phyloP scores from a whole-genome alignment of 768 basidiomycete genomes.

The Lactifluus piperatus region DNA sequence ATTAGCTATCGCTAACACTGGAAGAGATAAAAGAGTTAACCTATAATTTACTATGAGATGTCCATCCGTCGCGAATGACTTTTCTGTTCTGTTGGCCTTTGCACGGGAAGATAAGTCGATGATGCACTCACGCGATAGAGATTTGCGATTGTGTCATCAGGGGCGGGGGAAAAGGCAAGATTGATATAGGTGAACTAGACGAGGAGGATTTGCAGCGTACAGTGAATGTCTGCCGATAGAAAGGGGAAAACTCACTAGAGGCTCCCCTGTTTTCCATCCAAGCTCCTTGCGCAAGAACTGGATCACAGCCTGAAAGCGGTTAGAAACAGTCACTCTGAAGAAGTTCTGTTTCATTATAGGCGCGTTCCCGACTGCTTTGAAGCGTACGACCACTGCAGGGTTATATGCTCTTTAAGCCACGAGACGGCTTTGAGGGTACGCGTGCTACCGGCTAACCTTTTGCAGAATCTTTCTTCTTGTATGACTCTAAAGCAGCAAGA shows the following conservation, averaged over 20 bases:
- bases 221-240: background rate
- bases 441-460: slow-evolving; percentile 48
- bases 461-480: slow-evolving; percentile 77
- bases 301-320: slow-evolving; percentile 92
- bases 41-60: slow-evolving; percentile 64
- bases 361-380: slow-evolving; percentile 96
- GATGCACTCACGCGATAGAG: slow-evolving; percentile 46
- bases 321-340: slow-evolving; percentile 93
- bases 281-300: slow-evolving; percentile 87
- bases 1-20: background rate
- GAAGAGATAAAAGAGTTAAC: slow-evolving; percentile 23
- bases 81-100: slow-evolving; percentile 21
- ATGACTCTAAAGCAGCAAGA: slow-evolving; percentile 68
- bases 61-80: slow-evolving; percentile 56
- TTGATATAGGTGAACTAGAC: slow-evolving; percentile 71
- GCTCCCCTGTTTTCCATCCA: slow-evolving; percentile 78
- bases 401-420: no score
- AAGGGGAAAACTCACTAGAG: slow-evolving; percentile 51
- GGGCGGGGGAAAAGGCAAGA: slow-evolving; percentile 66
- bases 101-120: background rate
- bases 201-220: background rate
- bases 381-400: slow-evolving; percentile 79
- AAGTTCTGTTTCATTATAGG: slow-evolving; percentile 99
- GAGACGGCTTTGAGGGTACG: background rate
- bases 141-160: slow-evolving; percentile 66